Base-by-base conservation (phyloP, 2,329 filamentous ascomycete species). In the Ophiocordyceps polyrhachis-furcata region DNA sequence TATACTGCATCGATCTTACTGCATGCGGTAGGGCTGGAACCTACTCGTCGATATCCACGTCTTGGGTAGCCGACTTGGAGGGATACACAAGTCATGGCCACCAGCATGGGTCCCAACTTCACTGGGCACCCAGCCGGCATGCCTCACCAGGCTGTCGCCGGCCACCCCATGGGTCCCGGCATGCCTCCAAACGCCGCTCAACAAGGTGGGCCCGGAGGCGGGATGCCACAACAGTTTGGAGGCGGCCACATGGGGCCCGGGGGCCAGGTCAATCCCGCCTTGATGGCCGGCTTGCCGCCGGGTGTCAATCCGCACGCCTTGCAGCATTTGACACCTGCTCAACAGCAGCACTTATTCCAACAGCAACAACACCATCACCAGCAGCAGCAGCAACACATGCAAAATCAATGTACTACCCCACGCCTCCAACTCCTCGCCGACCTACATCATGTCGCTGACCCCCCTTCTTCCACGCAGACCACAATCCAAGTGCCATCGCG, bases 211-310 rank as follows among this genome's bases (percentile, higher is more conserved):
- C 79, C 81, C 50, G 76, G 74, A 25, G 71, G 65, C 49, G 71
- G 69, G 37, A 78, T 81, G 60, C 73, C 73, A 52, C 81, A 82
- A 59, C 81, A 83, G 61, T 70, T 79, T 53, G 64, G 62, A 32
- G 65, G 74, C 62, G 58, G 55, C 40, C 80, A 83, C 53, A 82
- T 83, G 66, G 78, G 75, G 32, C 80, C 82, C 19, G 78, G 76
- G 51, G 75, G 73, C 49, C 81, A 83, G 58, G 79, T 84, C 51
- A 83, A 77, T 58, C 79, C 83, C 54, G 74, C 77, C 46, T 74
- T 87, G 70, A 85, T 88, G 81, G 74, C 67, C 50, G 79, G 74
- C 47, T 84, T 88, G 76, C 81, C 81, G 50, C 80, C 79, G 28
- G 76, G 80, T 49, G 70, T 69, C 50, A 72, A 68, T 45, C 74